These are phyloP conservation scores for Plasmodium yoelii DNA, from an alignment of 169 alveolate genomes.

Conservation along the genomic window DNA sequence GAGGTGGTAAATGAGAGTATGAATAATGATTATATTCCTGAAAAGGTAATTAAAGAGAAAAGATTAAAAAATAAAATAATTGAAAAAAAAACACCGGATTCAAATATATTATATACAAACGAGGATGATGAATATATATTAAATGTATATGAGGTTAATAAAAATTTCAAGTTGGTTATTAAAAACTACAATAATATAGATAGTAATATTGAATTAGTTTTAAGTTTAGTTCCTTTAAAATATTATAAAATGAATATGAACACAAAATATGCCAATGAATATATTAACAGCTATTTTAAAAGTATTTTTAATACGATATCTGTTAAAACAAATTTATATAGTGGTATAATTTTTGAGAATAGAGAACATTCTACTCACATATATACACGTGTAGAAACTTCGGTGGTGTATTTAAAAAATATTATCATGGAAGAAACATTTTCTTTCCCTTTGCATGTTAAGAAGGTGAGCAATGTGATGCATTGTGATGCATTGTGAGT, in stretches of 20 bases:
- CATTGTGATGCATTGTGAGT: background rate
- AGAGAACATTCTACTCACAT: conserved; percentile 1
- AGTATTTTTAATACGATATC: conserved; percentile 35
- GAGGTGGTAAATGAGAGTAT: background rate
- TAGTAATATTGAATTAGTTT: conserved; percentile 21
- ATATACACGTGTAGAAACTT: background rate
- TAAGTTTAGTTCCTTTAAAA: conserved; percentile 28
- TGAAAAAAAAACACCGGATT: background rate
- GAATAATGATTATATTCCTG: background rate
- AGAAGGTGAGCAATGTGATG: background rate
- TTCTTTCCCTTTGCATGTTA: conserved; percentile 29
- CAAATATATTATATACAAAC: conserved; percentile 17
- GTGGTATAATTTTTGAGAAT: conserved; percentile 41
- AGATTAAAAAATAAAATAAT: background rate
- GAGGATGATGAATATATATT: conserved; percentile 37
- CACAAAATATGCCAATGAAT: background rate
- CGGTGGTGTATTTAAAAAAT: conserved; percentile 17
- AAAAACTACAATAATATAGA: conserved; percentile 35
- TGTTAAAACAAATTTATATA: conserved; percentile 20
- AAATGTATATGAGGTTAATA: conserved; percentile 27
- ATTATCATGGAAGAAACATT: conserved; percentile 3
- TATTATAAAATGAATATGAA: background rate
- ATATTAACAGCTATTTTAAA: conserved; percentile 14
- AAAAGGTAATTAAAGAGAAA: background rate
- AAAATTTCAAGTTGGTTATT: conserved; percentile 30